Conservation (phyloP, 495 filamentous ascomycete species). For the Annulohypoxylon maeteangense region DNA sequence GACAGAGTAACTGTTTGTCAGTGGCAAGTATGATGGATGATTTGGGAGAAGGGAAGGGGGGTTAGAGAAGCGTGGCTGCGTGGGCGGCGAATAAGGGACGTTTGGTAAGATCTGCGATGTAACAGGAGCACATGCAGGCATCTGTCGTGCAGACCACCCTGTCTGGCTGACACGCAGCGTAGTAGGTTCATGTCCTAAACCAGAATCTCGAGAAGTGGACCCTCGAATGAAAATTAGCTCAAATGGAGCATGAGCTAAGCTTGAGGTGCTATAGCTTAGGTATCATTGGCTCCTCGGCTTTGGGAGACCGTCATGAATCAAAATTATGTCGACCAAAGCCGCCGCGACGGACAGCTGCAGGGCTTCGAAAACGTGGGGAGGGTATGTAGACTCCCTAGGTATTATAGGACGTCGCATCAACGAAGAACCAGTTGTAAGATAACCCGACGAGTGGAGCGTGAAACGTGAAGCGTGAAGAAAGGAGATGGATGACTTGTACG, state of each 20-base stretch:
- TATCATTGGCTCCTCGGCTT: slow-evolving; percentile 32
- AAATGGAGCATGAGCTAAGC: slow-evolving; percentile 20
- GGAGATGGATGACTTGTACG: neutral
- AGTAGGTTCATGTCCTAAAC: slow-evolving; percentile 31
- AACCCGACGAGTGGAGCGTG: neutral
- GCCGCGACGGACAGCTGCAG: slow-evolving; percentile 21
- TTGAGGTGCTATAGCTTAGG: slow-evolving; percentile 1
- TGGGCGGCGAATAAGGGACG: slow-evolving; percentile 34
- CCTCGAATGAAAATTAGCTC: slow-evolving; percentile 44
- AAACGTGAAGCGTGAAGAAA: no score
- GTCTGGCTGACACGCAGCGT: slow-evolving; percentile 16
- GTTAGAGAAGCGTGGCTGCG: slow-evolving; percentile 23
- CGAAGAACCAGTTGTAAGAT: slow-evolving; percentile 14
- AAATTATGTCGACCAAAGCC: slow-evolving; percentile 1
- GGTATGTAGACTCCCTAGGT: neutral
- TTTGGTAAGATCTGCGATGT: slow-evolving; percentile 30
- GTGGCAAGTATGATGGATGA: slow-evolving; percentile 22
- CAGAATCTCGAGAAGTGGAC: slow-evolving; percentile 5
- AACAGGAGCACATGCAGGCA: slow-evolving; percentile 35
- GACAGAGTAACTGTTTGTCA: slow-evolving; percentile 14
- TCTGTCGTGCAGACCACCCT: slow-evolving; percentile 40
- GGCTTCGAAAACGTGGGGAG: slow-evolving; percentile 21
- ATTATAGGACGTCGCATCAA: neutral
- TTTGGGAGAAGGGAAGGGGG: no score
- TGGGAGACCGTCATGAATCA: slow-evolving; percentile 13